Base-by-base conservation (phyloP, 1,284 basidiomycete genomes). In the Xerocomus cyaneibrunnescens region DNA sequence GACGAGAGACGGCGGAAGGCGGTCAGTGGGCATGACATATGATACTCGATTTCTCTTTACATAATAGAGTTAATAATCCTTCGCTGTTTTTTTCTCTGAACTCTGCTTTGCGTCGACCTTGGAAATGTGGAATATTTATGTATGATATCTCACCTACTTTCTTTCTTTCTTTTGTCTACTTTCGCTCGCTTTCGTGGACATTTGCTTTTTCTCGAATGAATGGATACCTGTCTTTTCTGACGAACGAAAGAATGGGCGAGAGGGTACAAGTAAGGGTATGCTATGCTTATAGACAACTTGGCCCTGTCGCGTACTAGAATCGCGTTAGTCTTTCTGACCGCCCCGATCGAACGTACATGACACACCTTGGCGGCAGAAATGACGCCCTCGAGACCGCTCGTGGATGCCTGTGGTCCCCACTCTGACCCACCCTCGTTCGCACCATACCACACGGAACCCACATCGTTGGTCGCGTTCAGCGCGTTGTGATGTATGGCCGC, bases 1-100 rank as follows among this genome's bases (percentile, higher is more conserved):
- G 75, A 40, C 71, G 77, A 57, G 78, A 81, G 64, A 68, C 64
- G 41, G 76, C 74, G n/a, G 74, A 76, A 46, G 62, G 60, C 25
- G 64, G 67, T 46, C 57, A 58, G 46, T 66, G 57, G 54, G 35
- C 52, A 50, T 65, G 40, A 55, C n/a, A 51, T 65, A 57, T 50
- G 30, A 49, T 58, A 58, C 42, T 31, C 35, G 22, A 46, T 47
- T 49, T 45, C 39, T 28, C 16, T 41, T 51, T 38, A 50, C 47
- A 40, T 60, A 58, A 64, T 64, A 56, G 41, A 53, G 25, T 41
- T 7, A 43, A 51, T 55, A 51, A 48, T 52, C n/a, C 23, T 22
- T 31, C 19, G n/a, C n/a, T n/a, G n/a, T n/a, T n/a, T n/a, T n/a
- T n/a, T 35, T 40, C 7, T 40, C 21, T 30, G 23, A 10, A 27